Percentiles rank a stretch among this genome's conserved stretches.
Conservation (phyloP, 2,329 filamentous ascomycete species). For the Fusarium temperatum region DNA sequence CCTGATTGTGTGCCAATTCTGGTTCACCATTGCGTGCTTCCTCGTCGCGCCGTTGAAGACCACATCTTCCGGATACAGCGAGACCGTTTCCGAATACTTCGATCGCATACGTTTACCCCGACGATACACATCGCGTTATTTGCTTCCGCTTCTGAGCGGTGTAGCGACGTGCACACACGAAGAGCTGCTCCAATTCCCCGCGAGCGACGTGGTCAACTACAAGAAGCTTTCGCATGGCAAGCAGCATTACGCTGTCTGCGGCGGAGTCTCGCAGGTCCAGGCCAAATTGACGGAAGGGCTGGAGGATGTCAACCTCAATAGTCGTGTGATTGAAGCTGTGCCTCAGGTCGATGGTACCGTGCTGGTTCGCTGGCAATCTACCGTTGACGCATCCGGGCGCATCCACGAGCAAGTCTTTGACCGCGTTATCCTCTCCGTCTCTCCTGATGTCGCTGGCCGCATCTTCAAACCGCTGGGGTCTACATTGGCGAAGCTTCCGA, state of each 20-base stretch:
- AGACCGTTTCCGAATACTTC: slow-evolving; percentile 60
- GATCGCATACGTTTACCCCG: slow-evolving; percentile 59
- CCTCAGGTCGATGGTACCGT: slow-evolving; percentile 24
- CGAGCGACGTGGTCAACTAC: slow-evolving; percentile 61
- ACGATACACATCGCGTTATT: slow-evolving; percentile 58
- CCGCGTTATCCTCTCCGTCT: slow-evolving; percentile 62
- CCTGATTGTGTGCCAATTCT: slow-evolving; percentile 59
- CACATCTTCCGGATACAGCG: slow-evolving; percentile 34
- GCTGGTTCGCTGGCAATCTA: slow-evolving; percentile 50
- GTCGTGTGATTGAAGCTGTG: slow-evolving; percentile 50
- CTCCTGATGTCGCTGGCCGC: slow-evolving; percentile 60
- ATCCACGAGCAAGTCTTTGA: slow-evolving; percentile 55
- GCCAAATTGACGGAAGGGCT: slow-evolving; percentile 53
- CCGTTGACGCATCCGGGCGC: slow-evolving; percentile 3
- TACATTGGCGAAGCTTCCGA: slow-evolving; percentile 56
- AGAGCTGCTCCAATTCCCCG: slow-evolving; percentile 60
- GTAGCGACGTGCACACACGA: slow-evolving; percentile 64
- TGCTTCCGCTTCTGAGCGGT: slow-evolving; percentile 63
- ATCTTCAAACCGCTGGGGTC: slow-evolving; percentile 56
- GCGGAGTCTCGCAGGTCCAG: slow-evolving; percentile 61
- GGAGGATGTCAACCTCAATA: slow-evolving; percentile 50
- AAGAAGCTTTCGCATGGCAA: slow-evolving; percentile 56
- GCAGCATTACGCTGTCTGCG: slow-evolving; percentile 61
- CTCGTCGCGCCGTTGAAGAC: slow-evolving; percentile 49
- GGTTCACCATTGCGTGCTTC: slow-evolving; percentile 64